These are phyloP conservation scores for Lactuca sativa DNA, from an alignment of 129 eudicot species.

Conservation along the genomic window DNA sequence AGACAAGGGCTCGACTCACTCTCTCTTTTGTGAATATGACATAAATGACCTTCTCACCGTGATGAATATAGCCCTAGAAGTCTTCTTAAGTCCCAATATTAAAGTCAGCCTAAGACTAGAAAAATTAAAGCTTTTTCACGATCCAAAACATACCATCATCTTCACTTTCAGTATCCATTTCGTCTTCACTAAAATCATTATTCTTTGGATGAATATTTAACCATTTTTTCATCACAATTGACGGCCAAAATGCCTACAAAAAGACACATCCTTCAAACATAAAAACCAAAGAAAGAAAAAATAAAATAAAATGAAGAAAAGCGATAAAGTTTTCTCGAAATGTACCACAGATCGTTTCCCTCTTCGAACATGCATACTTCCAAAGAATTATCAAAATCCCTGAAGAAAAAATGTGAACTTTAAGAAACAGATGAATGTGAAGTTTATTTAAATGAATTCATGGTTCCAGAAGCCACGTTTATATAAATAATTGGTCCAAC, in stretches of 20 bases:
- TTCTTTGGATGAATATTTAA: slow-evolving; percentile 73
- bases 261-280: neutral
- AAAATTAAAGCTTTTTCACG: neutral
- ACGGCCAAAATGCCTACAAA: slow-evolving; percentile 84
- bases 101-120: neutral
- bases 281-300: no score
- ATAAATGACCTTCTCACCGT: neutral
- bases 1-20: no score
- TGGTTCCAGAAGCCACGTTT: neutral
- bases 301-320: neutral
- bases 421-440: slow-evolving; percentile 6
- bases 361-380: slow-evolving; percentile 57
- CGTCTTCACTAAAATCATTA: slow-evolving; percentile 95
- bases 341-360: slow-evolving; percentile 74
- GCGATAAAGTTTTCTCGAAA: slow-evolving; percentile 7
- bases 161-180: slow-evolving; percentile 79
- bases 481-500: slow-evolving; percentile 28
- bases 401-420: slow-evolving; percentile 6
- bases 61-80: no score
- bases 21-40: no score
- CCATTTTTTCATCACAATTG: slow-evolving; percentile 98
- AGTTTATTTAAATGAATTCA: slow-evolving; percentile 9
- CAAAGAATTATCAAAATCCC: neutral
- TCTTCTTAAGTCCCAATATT: no score
- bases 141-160: slow-evolving; percentile 60